Evolutionary conservation across 2,329 filamentous ascomycete species (phyloP), one percentile per base, ranked within the genome.

Genomic region (Penicillium occitanis): DNA sequence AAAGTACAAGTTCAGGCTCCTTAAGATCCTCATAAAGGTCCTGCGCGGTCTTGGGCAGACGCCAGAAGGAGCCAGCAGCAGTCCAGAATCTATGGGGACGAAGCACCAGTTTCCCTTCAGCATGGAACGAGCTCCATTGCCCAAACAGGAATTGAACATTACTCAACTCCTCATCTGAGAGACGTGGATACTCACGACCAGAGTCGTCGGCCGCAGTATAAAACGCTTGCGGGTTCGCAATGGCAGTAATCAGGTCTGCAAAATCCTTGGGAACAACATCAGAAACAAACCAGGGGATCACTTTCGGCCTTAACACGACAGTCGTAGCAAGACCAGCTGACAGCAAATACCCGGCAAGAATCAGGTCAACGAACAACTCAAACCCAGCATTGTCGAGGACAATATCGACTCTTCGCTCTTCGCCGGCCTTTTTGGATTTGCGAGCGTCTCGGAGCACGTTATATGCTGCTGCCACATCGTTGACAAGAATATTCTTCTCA

Each of bases 301-400:
- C 90, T 81, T 99, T 99, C 61, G 95, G 93, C 74, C 97, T 93
- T 10, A 99, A 85, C 22, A 98, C 88, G 14, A 99, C 85, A 28
- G 88, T 88, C 0, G 93, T 97, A 0, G 95, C 95, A 5, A 99
- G 87, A 0, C 90, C 91, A 0, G 92, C 85, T 0, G 92, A 89
- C 6, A 99, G 84, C 14, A 99, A 84, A 76, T 96, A 99, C 0
- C 93, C 94, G 0, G 92, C 93, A 1, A 99, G 85, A 66, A 98
- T 89, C 10, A 99, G 85, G 75, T 99, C 95, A 70, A 98, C 95
- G 75, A 93, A 99, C 13, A 99, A 86, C 82, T 99, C 95, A 75
- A 99, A 99, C 5, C 95, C 95, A 22, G 95, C 92, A 72, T 99
- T 99, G 78, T 99, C 95, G 5, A 99, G 89, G 1, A 99, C 91